Evolutionary conservation across 257 asterid species (phyloP), one percentile per base, ranked within the genome.

Genomic region (Catharanthus roseus): DNA sequence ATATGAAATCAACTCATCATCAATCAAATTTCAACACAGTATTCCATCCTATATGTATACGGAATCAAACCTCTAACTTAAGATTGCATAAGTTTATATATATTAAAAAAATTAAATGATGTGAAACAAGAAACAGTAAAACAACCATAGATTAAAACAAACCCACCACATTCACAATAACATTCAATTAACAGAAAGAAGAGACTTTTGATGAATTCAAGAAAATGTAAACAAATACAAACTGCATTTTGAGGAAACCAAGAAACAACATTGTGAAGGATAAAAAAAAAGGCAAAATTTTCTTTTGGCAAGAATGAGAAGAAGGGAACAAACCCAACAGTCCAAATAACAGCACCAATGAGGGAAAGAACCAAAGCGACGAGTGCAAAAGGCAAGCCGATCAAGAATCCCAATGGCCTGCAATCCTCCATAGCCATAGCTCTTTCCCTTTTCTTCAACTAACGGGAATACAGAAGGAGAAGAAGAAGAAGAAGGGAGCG

Each of bases 361-460:
- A 85, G 57, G 72, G 90, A 77, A n/a, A 87, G 47, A 47, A 76
- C 10, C 82, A 87, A 80, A 10, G 85, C 57, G 69, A 85, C 29
- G 23, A 85, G 62, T 44, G 86, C 93, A 54, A 85, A 87, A 61
- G 90, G 90, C 65, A 87, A 80, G 64, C 86, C 83, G 28, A 87
- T 72, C 83, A 87, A 77, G 85, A 87, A 87, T 57, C 84, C 93
- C 80, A 87, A 64, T 61, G 93, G 93, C 80, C 85, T 85, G 80
- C 90, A 87, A 68, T 72, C 74, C 74, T 28, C 81, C 38, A 47
- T 77, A 44, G 28, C 81, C 38, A 47, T 77, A 44, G 65, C 31
- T n/a, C n/a, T 66, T 39, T 63, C 62, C 57, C n/a, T n/a, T 70
- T 18, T 51, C 56, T 63, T 49, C 36, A 24, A 55, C 68, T 21